Percentiles rank a stretch among this genome's conserved stretches.
These are phyloP conservation scores for Melastoma malabathricum DNA, from an alignment of 345 rosid genomes.

Conservation along the genomic window DNA sequence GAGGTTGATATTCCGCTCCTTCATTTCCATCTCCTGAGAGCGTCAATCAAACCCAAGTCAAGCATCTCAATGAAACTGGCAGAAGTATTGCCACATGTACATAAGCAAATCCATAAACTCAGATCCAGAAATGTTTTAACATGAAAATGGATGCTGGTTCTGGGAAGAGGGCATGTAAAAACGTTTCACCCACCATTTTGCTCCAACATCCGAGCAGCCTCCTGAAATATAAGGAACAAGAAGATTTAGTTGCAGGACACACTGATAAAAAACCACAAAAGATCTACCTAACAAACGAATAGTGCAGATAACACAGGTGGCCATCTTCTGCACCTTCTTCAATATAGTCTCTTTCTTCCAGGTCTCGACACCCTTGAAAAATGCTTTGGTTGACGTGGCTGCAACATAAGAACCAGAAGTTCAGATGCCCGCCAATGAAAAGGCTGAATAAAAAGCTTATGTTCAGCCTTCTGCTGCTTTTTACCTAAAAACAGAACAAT, in stretches of 20 bases:
- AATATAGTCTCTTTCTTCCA: slow-evolving; percentile 32
- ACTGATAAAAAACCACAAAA: neutral
- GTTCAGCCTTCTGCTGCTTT: neutral
- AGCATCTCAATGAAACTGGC: neutral
- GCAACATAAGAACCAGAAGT: neutral
- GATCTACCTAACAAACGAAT: neutral
- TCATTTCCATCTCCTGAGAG: slow-evolving; percentile 15
- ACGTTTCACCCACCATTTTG: slow-evolving; percentile 10
- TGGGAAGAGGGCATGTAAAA: no score
- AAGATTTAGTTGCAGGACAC: neutral
- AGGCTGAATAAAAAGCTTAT: neutral
- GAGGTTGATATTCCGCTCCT: slow-evolving; percentile 17
- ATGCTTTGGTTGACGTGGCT: slow-evolving; percentile 29
- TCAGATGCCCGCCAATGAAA: neutral
- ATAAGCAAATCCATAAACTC: neutral
- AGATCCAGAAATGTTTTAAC: neutral
- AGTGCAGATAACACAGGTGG: no score
- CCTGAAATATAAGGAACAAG: slow-evolving; percentile 12
- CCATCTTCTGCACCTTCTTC: slow-evolving; percentile 15
- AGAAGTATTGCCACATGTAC: no score
- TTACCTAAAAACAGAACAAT: slow-evolving; percentile 66
- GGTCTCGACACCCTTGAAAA: slow-evolving; percentile 29
- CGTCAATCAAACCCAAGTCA: neutral
- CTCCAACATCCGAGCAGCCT: slow-evolving; percentile 17
- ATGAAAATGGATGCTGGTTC: no score